Conservation (phyloP, 345 rosid species). For the Microthlaspi erraticum region DNA sequence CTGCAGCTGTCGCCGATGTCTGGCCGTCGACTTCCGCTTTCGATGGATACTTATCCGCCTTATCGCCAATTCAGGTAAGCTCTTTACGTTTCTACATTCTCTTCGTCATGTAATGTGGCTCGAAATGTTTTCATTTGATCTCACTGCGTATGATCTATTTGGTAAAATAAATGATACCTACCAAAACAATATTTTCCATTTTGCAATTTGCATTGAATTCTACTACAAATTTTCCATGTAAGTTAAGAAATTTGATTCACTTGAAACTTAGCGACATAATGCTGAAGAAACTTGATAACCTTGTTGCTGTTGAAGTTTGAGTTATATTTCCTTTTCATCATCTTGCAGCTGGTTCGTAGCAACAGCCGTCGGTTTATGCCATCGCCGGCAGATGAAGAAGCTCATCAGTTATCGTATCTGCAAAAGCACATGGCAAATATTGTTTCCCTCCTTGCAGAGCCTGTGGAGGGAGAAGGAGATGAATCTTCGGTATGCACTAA, state of each 20-base stretch:
- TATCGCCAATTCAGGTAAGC: conserved; percentile 91
- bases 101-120: conserved; percentile 24
- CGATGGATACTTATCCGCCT: conserved; percentile 89
- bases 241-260: background rate
- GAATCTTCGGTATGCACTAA: conserved; percentile 74
- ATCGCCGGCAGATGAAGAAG: conserved; percentile 94
- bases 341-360: conserved; percentile 90
- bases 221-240: background rate
- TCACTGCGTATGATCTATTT: conserved; percentile 21
- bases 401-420: conserved; percentile 91
- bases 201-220: conserved; percentile 6
- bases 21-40: conserved; percentile 99
- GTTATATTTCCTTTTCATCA: conserved; percentile 28
- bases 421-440: conserved; percentile 92
- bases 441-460: conserved; percentile 81
- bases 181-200: background rate
- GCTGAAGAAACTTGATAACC: background rate
- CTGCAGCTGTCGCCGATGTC: conserved; percentile 92
- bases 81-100: background rate
- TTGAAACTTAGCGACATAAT: conserved; percentile 2
- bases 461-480: conserved; percentile 80
- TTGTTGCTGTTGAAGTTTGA: conserved; percentile 18
- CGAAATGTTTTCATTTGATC: conserved; percentile 1
- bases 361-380: conserved; percentile 94
- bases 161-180: background rate